Conservation (phyloP, 2,329 filamentous ascomycete genomes). For the Apiospora aurea region DNA sequence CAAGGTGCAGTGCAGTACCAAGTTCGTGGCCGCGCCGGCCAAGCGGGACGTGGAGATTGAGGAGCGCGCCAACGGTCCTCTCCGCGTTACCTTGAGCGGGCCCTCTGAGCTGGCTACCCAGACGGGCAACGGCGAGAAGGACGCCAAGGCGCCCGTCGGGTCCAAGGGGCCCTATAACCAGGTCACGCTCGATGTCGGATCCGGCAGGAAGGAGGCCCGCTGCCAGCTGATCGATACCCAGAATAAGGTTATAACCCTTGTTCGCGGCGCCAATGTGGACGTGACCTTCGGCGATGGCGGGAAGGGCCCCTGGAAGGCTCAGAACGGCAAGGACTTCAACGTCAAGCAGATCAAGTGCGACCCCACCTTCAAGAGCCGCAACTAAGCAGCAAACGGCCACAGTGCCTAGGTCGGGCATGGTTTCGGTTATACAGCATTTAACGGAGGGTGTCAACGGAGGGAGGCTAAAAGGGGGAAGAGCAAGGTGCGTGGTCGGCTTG, state of each 20-base stretch:
- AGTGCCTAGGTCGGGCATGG: too few species aligned
- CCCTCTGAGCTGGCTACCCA: conserved; percentile 15
- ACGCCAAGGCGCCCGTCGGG: conserved; percentile 9
- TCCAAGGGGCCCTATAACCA: conserved; percentile 1
- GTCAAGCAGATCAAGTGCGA: conserved; percentile 22
- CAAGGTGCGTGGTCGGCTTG: neutral
- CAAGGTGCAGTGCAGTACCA: conserved; percentile 21
- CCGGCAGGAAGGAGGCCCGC: neutral
- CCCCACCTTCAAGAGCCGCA: conserved; percentile 20
- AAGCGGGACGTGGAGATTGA: neutral
- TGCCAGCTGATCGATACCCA: conserved; percentile 9
- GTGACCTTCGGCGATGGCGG: conserved; percentile 4
- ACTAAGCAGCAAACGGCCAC: neutral
- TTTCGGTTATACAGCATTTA: neutral
- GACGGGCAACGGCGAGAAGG: neutral
- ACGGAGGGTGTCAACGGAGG: neutral
- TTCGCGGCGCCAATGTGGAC: conserved; percentile 4
- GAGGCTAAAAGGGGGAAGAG: neutral
- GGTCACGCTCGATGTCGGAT: neutral
- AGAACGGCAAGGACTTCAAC: conserved; percentile 3
- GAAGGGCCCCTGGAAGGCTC: conserved; percentile 1
- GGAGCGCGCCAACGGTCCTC: conserved; percentile 7
- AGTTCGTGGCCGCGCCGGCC: conserved; percentile 2
- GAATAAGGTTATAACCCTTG: conserved; percentile 14
- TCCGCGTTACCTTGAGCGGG: neutral